phyloP scores from a whole-genome alignment of 495 filamentous ascomycete species.

The Penicillium egyptiacum region DNA sequence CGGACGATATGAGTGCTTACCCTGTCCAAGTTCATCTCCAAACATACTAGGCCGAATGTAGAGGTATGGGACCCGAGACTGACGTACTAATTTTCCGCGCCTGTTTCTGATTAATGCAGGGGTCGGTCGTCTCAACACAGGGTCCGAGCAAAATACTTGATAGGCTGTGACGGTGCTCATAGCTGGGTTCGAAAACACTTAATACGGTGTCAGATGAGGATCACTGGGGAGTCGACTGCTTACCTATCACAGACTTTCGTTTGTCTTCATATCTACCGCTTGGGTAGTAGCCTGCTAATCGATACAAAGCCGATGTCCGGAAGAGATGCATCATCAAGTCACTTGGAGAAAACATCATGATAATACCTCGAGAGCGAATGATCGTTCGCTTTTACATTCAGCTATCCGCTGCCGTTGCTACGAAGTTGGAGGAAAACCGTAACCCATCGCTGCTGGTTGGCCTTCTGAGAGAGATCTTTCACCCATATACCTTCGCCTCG shows the following conservation, averaged over 20 bases:
- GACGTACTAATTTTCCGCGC: background rate
- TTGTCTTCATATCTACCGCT: background rate
- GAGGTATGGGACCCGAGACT: slow-evolving; percentile 15
- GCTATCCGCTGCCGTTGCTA: slow-evolving; percentile 28
- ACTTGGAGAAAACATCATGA: slow-evolving; percentile 55
- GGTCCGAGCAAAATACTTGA: slow-evolving; percentile 52
- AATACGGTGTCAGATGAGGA: slow-evolving; percentile 33
- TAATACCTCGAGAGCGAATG: slow-evolving; percentile 62
- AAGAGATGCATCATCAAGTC: slow-evolving; percentile 60
- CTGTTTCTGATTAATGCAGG: background rate
- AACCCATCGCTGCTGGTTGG: slow-evolving; percentile 4
- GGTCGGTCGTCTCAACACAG: background rate
- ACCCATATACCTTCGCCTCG: slow-evolving; percentile 47
- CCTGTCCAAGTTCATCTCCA: slow-evolving; percentile 31
- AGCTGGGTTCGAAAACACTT: slow-evolving; percentile 57
- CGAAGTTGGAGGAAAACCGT: slow-evolving; percentile 2
- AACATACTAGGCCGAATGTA: slow-evolving; percentile 1
- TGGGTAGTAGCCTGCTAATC: background rate
- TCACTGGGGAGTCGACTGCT: slow-evolving; percentile 58
- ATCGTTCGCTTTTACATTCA: slow-evolving; percentile 65
- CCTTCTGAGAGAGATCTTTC: slow-evolving; percentile 53
- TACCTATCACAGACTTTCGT: slow-evolving; percentile 61
- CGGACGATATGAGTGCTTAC: slow-evolving; percentile 34
- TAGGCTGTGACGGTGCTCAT: slow-evolving; percentile 62
- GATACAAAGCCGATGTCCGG: slow-evolving; percentile 52